Percentiles rank a stretch among this genome's conserved stretches.
Conservation (phyloP, 768 basidiomycete species). For the Clitopilus hobsonii region DNA sequence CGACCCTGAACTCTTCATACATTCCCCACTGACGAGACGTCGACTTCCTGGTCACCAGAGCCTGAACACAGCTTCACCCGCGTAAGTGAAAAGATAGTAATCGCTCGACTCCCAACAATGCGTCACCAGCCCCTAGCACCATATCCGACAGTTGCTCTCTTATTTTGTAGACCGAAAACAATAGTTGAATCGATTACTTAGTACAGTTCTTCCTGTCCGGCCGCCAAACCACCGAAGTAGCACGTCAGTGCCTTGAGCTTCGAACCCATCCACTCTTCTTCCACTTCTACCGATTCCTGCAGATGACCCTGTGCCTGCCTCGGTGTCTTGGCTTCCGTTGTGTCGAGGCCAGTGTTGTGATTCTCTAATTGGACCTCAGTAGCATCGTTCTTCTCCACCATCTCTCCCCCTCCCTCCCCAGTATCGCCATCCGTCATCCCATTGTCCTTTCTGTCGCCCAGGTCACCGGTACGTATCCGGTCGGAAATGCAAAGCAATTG, state of each 20-base stretch:
- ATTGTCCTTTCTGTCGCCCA: too few relatives aligned
- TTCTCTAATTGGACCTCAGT: constrained; percentile 2
- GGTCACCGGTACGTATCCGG: neutral
- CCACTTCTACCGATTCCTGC: constrained; percentile 74
- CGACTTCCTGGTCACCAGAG: too few relatives aligned
- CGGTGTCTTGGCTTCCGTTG: neutral
- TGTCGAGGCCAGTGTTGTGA: neutral
- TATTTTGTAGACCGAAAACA: too few relatives aligned
- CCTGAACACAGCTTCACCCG: too few relatives aligned
- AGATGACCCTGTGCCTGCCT: constrained; percentile 3
- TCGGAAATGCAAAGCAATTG: constrained; percentile 10
- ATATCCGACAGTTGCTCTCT: neutral
- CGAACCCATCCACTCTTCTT: constrained; percentile 94
- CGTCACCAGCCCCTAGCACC: too few relatives aligned
- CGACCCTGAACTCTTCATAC: too few relatives aligned
- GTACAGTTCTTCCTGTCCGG: constrained; percentile 60
- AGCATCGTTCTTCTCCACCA: neutral
- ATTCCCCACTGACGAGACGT: too few relatives aligned
- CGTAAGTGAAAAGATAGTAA: too few relatives aligned
- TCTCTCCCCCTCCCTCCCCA: neutral
- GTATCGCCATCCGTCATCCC: too few relatives aligned
- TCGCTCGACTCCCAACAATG: too few relatives aligned
- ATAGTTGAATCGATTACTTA: neutral
- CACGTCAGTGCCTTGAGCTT: constrained; percentile 94
- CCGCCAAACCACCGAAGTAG: constrained; percentile 83